Base-by-base conservation (phyloP, 2,329 filamentous ascomycete genomes). In the Paecilomyces fulvus region DNA sequence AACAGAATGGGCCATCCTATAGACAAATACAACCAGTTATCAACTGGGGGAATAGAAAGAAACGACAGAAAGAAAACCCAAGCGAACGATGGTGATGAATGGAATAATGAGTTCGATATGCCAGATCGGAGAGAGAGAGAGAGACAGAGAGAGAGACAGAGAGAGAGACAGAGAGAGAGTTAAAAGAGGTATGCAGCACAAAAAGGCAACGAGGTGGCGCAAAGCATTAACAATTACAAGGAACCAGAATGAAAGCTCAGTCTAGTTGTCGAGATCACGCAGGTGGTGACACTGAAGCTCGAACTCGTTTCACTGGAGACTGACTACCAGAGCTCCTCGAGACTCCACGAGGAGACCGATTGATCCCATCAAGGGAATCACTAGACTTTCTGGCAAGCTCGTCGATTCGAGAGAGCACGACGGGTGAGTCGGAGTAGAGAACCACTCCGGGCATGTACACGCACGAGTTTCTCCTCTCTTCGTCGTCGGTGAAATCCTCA, bases 381-480 rank as follows among this genome's bases (percentile, higher is more conserved):
- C 55, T 58, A 20, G 65, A 59, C 53, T 67, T 70, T 60, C 70
- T 71, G 2, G 66, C 65, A 54, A 77, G 60, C 58, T 78, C 75
- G 56, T 72, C 69, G 30, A 67, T 64, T 43, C 74, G 68, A 20
- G 69, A 73, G 58, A 74, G 63, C 17, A 77, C 68, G 20, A 73
- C 63, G 4, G 74, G 70, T 1, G 75, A 76, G 63, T 81, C 76
- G 20, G 78, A 76, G 63, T 79, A 81, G 28, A 83, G 64, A 50
- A 78, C 76, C 30, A 76, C 64, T 7, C 80, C 80, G 25, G 72
- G 67, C 43, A 78, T 75, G 61, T 80, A 82, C n/a, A 78, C 67
- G 62, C 75, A 79, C 1, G 65, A 57, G 3, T 57, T 65, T 9
- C 74, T 75, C 52, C 74, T 72, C 56, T 80, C 77, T 46, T 70